These are phyloP conservation scores for Rhodosporidiobolus odoratus DNA, from an alignment of 768 basidiomycete genomes.

Conservation along the genomic window DNA sequence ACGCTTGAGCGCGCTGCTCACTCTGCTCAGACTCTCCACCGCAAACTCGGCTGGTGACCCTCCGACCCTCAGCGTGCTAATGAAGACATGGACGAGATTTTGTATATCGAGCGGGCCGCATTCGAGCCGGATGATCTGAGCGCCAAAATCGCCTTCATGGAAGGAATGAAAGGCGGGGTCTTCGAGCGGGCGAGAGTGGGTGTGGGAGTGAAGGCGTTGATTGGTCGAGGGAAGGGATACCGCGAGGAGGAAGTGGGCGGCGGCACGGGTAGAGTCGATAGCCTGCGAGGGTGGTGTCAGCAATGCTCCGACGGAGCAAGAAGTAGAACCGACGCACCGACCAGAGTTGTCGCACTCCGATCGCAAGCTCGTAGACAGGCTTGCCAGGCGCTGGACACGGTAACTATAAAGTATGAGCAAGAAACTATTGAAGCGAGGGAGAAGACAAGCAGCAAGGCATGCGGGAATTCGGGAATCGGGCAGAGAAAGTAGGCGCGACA, in stretches of 20 bases:
- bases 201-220: neutral
- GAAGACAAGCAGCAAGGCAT: too few species aligned
- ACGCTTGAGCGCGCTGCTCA: conserved; percentile 6
- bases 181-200: neutral
- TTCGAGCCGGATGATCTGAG: conserved; percentile 10
- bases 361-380: neutral
- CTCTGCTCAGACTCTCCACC: neutral
- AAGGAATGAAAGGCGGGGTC: neutral
- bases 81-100: neutral
- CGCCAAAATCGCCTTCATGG: conserved; percentile 16
- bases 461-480: too few species aligned
- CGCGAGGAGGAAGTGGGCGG: conserved; percentile 9
- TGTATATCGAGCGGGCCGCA: conserved; percentile 17
- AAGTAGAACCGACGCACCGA: neutral
- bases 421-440: too few species aligned
- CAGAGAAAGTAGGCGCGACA: too few species aligned
- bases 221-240: neutral
- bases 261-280: conserved; percentile 8
- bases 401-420: too few species aligned
- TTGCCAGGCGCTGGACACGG: too few species aligned
- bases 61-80: neutral
- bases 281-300: neutral
- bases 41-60: neutral
- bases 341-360: neutral
- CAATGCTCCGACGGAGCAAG: too few species aligned